A percentile compares a stretch with the other conserved stretches of the same genome.
phyloP scores from a whole-genome alignment of 768 basidiomycete genomes.

The Hericium coralloides region DNA sequence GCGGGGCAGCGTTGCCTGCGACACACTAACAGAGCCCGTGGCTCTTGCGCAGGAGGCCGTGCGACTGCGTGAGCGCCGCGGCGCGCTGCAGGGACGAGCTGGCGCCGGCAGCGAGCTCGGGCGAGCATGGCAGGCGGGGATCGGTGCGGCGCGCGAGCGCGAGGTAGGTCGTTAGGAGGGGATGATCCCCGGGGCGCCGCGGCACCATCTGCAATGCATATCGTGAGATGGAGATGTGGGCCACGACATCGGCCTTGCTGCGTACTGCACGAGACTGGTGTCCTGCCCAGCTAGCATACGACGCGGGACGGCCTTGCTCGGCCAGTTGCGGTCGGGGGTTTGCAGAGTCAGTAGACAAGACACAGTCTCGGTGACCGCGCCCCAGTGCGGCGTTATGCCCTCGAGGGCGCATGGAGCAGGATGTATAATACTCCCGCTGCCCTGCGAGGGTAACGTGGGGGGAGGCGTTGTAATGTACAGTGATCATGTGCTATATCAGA shows the following conservation, averaged over 20 bases:
- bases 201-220: constrained; percentile 40
- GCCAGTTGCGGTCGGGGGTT: constrained; percentile 44
- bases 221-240: not conserved
- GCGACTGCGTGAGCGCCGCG: constrained; percentile 35
- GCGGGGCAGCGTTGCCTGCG: constrained; percentile 43
- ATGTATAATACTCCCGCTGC: constrained; percentile 47
- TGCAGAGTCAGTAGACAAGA: constrained; percentile 40
- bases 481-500: too few species aligned
- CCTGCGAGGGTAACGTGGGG: too few species aligned
- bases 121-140: constrained; percentile 6
- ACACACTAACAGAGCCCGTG: constrained; percentile 54
- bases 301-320: constrained; percentile 25
- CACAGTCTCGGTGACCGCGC: constrained; percentile 33
- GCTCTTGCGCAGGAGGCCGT: constrained; percentile 45
- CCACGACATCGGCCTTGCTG: not conserved
- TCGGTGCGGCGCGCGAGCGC: constrained; percentile 18
- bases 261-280: constrained; percentile 43
- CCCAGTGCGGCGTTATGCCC: constrained; percentile 29
- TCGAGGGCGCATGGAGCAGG: constrained; percentile 35
- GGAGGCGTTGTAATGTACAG: too few species aligned
- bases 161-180: constrained; percentile 26
- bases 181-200: constrained; percentile 44
- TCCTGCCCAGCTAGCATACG: constrained; percentile 6
- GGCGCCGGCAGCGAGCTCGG: constrained; percentile 9
- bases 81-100: constrained; percentile 28